Percentiles rank a stretch among this genome's conserved stretches.
Evolutionary conservation across 192 early-diverging fungal species (phyloP).

Genomic region (Mortierella hygrophila): DNA sequence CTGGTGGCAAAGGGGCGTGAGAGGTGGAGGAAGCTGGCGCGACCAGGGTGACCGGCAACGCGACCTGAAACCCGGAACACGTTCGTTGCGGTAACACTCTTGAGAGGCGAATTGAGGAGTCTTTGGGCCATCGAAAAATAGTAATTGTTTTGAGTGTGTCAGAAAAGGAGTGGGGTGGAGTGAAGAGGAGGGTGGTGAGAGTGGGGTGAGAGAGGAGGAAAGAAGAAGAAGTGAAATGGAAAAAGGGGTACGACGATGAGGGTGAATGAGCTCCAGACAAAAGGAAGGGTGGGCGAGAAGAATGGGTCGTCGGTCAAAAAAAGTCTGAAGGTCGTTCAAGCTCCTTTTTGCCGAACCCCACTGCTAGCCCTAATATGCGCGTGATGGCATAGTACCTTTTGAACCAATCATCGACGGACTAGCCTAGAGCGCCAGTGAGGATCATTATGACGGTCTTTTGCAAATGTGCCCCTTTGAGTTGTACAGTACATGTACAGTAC

Average conservation of each 20-base stretch:
- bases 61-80: neutral
- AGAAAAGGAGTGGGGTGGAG: neutral
- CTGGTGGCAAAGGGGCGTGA: conserved; percentile 23
- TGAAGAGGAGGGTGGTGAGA: neutral
- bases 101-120: conserved; percentile 7
- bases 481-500: no score
- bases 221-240: neutral
- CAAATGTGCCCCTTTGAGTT: no score
- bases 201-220: neutral
- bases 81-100: neutral
- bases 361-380: neutral
- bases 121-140: neutral
- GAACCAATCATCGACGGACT: neutral
- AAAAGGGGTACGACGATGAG: neutral
- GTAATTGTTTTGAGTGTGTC: neutral
- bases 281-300: neutral
- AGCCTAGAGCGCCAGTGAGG: no score
- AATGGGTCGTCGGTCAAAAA: neutral
- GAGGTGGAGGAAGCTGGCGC: neutral
- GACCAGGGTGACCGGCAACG: conserved; percentile 1
- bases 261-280: neutral
- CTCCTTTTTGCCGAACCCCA: neutral
- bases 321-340: neutral
- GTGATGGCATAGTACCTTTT: neutral
- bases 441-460: no score